These are phyloP conservation scores for Lycium ferocissimum DNA, from an alignment of 257 asterid genomes.

Conservation along the genomic window DNA sequence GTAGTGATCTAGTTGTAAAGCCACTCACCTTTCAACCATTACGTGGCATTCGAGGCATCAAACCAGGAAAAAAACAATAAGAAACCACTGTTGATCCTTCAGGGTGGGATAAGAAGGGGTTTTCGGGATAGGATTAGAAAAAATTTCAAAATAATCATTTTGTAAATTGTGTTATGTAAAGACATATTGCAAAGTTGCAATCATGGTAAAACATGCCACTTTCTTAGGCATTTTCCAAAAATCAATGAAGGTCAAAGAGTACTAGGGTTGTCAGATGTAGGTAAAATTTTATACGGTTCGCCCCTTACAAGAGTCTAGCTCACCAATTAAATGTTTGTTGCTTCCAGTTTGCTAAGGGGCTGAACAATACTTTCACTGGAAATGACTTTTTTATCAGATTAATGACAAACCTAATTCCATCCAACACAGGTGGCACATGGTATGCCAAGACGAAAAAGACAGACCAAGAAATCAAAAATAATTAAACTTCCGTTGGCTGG, in stretches of 20 bases:
- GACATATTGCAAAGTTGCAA: neutral
- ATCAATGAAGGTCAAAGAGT: neutral
- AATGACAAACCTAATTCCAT: neutral
- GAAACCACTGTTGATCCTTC: neutral
- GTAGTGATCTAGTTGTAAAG: neutral
- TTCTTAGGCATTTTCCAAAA: neutral
- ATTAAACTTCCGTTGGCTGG: neutral
- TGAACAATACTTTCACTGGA: neutral
- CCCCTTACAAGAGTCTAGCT: slow-evolving; percentile 6
- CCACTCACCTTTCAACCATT: neutral
- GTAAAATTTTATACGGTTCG: neutral
- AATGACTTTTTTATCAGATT: neutral
- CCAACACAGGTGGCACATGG: slow-evolving; percentile 23
- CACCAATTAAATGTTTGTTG: neutral
- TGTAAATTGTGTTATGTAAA: neutral
- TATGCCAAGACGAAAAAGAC: neutral
- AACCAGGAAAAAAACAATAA: neutral
- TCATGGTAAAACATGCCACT: neutral
- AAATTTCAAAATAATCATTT: neutral
- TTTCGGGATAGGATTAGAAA: neutral
- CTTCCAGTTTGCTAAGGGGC: neutral
- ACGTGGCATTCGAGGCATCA: neutral
- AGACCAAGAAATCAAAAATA: slow-evolving; percentile 8
- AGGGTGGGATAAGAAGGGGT: neutral
- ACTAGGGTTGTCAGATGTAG: neutral